phyloP scores from a whole-genome alignment of 2,329 filamentous ascomycete species.

The Dryadomyces sulphureus region DNA sequence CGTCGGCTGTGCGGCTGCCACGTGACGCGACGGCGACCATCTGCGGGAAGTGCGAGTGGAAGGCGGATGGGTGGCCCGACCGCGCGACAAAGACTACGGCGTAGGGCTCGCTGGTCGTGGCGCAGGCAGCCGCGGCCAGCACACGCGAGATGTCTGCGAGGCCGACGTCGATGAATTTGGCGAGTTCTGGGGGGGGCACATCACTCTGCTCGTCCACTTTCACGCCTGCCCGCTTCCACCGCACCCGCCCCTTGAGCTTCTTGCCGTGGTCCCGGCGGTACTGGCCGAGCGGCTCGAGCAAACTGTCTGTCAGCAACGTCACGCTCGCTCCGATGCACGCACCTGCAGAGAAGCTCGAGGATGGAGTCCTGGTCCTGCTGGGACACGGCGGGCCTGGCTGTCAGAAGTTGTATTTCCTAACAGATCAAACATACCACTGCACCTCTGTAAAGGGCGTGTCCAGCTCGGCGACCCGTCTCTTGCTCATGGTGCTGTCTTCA shows the following conservation, averaged over 20 bases:
- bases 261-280: conserved; percentile 38
- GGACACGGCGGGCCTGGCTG: conserved; percentile 43
- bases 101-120: conserved; percentile 18
- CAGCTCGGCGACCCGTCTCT: conserved; percentile 46
- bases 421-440: conserved; percentile 35
- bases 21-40: conserved; percentile 29
- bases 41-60: conserved; percentile 44
- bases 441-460: conserved; percentile 48
- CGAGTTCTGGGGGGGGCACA: conserved; percentile 29
- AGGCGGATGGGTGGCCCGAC: conserved; percentile 39
- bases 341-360: conserved; percentile 54
- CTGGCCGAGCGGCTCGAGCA: conserved; percentile 48
- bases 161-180: conserved; percentile 46
- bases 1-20: background rate
- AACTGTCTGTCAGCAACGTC: conserved; percentile 25
- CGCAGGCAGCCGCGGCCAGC: conserved; percentile 27
- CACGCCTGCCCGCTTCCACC: conserved; percentile 22
- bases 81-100: conserved; percentile 42
- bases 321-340: too few relatives aligned
- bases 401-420: background rate
- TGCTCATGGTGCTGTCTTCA: conserved; percentile 28
- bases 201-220: too few relatives aligned
- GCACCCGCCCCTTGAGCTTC: conserved; percentile 45
- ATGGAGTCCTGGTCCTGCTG: conserved; percentile 46
- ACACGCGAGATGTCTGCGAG: conserved; percentile 47